Percentiles rank a stretch among this genome's conserved stretches.
phyloP scores from a whole-genome alignment of 2,329 filamentous ascomycete genomes.

The Botrytis pseudocinerea region DNA sequence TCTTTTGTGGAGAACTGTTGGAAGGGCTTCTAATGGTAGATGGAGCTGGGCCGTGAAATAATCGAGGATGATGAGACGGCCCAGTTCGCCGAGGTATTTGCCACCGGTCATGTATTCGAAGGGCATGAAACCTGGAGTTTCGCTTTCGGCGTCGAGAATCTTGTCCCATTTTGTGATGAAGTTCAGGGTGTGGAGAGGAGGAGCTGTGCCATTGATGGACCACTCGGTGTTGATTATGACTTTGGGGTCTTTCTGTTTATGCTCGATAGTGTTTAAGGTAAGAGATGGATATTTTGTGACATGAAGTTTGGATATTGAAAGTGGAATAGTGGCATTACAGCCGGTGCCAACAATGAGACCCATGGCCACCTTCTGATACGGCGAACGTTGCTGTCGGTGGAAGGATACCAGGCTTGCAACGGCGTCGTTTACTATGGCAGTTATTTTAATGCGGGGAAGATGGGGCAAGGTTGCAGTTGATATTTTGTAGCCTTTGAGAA shows the following conservation, averaged over 20 bases:
- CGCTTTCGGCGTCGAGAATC: conserved; percentile 64
- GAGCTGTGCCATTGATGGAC: conserved; percentile 75
- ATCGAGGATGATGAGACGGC: conserved; percentile 74
- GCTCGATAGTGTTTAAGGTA: conserved; percentile 43
- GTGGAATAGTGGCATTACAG: conserved; percentile 76
- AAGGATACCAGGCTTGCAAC: conserved; percentile 78
- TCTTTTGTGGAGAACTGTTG: conserved; percentile 27
- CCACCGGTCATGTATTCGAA: conserved; percentile 98
- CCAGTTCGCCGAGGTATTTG: conserved; percentile 86
- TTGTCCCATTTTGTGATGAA: conserved; percentile 73
- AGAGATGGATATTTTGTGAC: conserved; percentile 58
- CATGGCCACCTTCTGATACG: conserved; percentile 69
- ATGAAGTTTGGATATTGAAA: conserved; percentile 63
- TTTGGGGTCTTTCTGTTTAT: conserved; percentile 50
- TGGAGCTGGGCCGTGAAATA: conserved; percentile 65
- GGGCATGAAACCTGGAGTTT: conserved; percentile 81
- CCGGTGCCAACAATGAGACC: conserved; percentile 80
- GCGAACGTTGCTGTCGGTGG: conserved; percentile 64
- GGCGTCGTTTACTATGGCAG: conserved; percentile 79
- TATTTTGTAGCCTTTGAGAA: conserved; percentile 58
- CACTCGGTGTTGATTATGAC: conserved; percentile 83
- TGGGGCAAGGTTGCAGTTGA: conserved; percentile 43
- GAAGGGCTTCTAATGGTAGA: conserved; percentile 29
- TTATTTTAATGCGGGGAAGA: conserved; percentile 67
- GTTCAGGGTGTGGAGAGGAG: conserved; percentile 60